These are phyloP conservation scores for Phyllosticta ampelicida DNA, from an alignment of 2,329 filamentous ascomycete species.

Conservation along the genomic window DNA sequence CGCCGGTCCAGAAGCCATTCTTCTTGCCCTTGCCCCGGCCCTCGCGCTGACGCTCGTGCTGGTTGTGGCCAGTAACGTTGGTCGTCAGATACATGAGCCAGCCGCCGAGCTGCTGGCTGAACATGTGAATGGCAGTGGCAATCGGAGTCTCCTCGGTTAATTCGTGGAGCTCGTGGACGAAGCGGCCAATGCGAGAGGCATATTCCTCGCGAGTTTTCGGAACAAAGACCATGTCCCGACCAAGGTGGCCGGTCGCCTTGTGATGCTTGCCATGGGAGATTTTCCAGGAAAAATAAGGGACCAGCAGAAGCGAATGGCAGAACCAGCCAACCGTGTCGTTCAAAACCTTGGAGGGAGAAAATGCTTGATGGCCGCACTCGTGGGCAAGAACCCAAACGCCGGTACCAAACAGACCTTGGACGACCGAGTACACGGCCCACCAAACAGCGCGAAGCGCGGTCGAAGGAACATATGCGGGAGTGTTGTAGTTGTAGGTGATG, in stretches of 20 bases:
- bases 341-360: constrained; percentile 80
- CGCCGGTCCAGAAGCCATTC: constrained; percentile 69
- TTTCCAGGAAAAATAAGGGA: constrained; percentile 99
- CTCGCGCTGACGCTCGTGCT: constrained; percentile 81
- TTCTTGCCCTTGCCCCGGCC: constrained; percentile 86
- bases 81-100: constrained; percentile 86
- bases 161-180: constrained; percentile 75
- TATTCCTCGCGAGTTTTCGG: constrained; percentile 80
- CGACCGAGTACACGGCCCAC: constrained; percentile 59
- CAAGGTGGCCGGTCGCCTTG: constrained; percentile 95
- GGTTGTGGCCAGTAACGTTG: constrained; percentile 95
- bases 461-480: constrained; percentile 69
- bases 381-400: constrained; percentile 95
- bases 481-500: constrained; percentile 81
- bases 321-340: constrained; percentile 92
- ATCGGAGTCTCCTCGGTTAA: constrained; percentile 92
- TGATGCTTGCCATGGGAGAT: constrained; percentile 99
- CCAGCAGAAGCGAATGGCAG: constrained; percentile 75
- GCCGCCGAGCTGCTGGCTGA: constrained; percentile 80
- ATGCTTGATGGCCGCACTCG: constrained; percentile 95
- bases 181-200: constrained; percentile 60
- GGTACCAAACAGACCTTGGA: constrained; percentile 89
- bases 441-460: constrained; percentile 53
- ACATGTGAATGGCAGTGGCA: constrained; percentile 59
- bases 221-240: constrained; percentile 98